Percentiles rank a stretch among this genome's conserved stretches.
These are phyloP conservation scores for Crithidia expoeki DNA, from an alignment of 208 protist genomes.

Conservation along the genomic window DNA sequence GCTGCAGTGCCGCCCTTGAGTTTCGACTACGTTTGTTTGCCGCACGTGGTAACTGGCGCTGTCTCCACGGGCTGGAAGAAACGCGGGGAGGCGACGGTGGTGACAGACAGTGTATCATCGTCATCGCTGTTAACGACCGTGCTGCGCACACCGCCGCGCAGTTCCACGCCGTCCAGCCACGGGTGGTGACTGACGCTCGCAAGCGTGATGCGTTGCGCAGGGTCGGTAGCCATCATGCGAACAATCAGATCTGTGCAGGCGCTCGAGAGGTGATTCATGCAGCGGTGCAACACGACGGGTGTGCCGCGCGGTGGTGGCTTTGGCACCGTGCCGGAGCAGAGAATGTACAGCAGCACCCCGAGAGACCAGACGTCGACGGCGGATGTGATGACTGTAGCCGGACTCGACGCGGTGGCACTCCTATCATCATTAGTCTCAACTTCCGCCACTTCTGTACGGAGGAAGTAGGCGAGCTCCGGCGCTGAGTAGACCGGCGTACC, in stretches of 20 bases:
- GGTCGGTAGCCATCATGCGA: slow-evolving; percentile 45
- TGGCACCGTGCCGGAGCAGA: slow-evolving; percentile 72
- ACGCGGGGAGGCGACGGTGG: slow-evolving; percentile 33
- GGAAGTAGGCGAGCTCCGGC: slow-evolving; percentile 50
- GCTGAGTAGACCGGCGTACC: slow-evolving; percentile 75
- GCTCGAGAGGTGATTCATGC: slow-evolving; percentile 40
- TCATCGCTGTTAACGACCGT: slow-evolving; percentile 10
- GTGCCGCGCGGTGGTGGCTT: slow-evolving; percentile 23
- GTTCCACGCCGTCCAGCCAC: slow-evolving; percentile 42
- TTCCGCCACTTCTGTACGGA: neutral
- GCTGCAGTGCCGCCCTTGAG: neutral
- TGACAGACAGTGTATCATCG: slow-evolving; percentile 33
- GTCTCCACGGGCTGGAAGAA: slow-evolving; percentile 6
- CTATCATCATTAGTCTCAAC: neutral
- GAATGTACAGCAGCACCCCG: slow-evolving; percentile 74
- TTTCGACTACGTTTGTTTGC: neutral
- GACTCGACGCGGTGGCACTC: neutral
- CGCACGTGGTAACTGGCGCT: neutral
- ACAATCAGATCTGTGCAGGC: slow-evolving; percentile 50
- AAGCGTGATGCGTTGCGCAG: slow-evolving; percentile 37
- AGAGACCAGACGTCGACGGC: slow-evolving; percentile 77
- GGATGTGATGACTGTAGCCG: slow-evolving; percentile 18
- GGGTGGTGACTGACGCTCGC: slow-evolving; percentile 42
- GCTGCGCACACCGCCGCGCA: slow-evolving; percentile 17
- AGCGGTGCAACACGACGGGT: slow-evolving; percentile 31